phyloP scores from a whole-genome alignment of 257 asterid genomes.

The Coffea eugenioides region DNA sequence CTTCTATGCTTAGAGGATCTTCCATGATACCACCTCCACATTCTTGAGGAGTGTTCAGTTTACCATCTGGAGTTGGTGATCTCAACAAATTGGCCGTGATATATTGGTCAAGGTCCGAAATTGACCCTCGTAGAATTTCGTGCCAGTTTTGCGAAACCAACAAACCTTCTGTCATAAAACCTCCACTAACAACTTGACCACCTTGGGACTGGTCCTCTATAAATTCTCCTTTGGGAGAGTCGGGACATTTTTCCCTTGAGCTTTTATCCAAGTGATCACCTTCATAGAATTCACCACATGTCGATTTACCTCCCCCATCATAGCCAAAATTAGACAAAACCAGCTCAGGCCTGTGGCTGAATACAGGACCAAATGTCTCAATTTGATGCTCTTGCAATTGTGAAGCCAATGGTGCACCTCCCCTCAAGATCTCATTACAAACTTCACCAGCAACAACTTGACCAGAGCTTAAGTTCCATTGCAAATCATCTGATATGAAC shows the following conservation, averaged over 20 bases:
- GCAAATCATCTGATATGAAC: neutral
- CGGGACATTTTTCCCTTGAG: slow-evolving; percentile 16
- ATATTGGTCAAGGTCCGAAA: neutral
- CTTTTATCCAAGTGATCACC: slow-evolving; percentile 16
- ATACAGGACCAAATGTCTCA: slow-evolving; percentile 19
- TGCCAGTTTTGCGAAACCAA: slow-evolving; percentile 21
- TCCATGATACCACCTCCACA: neutral
- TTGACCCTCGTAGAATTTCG: neutral
- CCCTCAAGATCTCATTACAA: slow-evolving; percentile 10
- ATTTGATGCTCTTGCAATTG: slow-evolving; percentile 25
- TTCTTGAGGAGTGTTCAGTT: neutral
- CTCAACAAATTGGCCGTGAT: neutral
- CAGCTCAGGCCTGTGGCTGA: slow-evolving; percentile 21
- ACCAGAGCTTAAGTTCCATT: neutral
- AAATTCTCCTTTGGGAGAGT: slow-evolving; percentile 20
- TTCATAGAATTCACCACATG: slow-evolving; percentile 20
- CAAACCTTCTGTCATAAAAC: slow-evolving; percentile 16
- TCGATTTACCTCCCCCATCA: neutral
- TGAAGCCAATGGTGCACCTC: slow-evolving; percentile 11
- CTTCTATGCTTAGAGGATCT: neutral
- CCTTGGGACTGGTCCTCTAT: slow-evolving; percentile 13
- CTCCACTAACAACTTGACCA: slow-evolving; percentile 15
- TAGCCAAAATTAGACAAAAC: slow-evolving; percentile 21
- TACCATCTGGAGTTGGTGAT: neutral
- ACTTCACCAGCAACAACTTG: slow-evolving; percentile 10